Base-by-base conservation (phyloP, 192 early-diverging fungal species). In the Backusella parvicylindrica region DNA sequence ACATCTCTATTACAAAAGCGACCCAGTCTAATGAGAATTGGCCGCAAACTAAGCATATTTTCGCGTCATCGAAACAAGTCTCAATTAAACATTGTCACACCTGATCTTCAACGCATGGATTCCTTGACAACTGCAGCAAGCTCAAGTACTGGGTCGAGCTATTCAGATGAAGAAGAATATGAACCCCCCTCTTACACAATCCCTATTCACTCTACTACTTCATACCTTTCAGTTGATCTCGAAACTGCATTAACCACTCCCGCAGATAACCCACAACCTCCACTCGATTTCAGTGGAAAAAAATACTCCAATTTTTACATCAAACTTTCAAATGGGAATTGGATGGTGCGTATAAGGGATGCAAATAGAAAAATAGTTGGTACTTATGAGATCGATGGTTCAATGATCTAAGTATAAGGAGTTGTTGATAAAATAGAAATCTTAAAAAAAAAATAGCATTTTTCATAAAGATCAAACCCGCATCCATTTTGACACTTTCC, bases 281-380 rank as follows among this genome's bases (percentile, higher is more conserved):
- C 28, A 11, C 28, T 38, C 13, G 73, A 43, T 41, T 49, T 68
- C 21, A 30, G 40, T 15, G 68, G 68, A 18, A 36, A 72, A 50
- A 71, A 71, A 8, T 82, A 82, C 30, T 82, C 80, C 16, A 82
- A 75, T 60, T 82, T 82, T 40, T 82, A 82, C 33, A 38, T 82
- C 9, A 77, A 75, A 18, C 47, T 82, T 18, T 70, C 76, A 28
- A 82, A 82, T 66, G 80, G 80, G 3, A 72, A 75, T 37, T 82
- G 77, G 76, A 67, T 75, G 70, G 75, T 82, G 9, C 73, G 80
- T n/a, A 47, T 53, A 26, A 41, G 80, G 68, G 77, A 72, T 30
- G 64, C 53, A 0, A 56, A 82, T 35, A 73, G 80, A 53, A 78
- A 73, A 43, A 82, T 82, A 40, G 36, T 82, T 37, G 73, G 50